A percentile compares a stretch with the other conserved stretches of the same genome.
These are phyloP conservation scores for Rhodomyrtus psidioides DNA, from an alignment of 441 rosid species.

Conservation along the genomic window DNA sequence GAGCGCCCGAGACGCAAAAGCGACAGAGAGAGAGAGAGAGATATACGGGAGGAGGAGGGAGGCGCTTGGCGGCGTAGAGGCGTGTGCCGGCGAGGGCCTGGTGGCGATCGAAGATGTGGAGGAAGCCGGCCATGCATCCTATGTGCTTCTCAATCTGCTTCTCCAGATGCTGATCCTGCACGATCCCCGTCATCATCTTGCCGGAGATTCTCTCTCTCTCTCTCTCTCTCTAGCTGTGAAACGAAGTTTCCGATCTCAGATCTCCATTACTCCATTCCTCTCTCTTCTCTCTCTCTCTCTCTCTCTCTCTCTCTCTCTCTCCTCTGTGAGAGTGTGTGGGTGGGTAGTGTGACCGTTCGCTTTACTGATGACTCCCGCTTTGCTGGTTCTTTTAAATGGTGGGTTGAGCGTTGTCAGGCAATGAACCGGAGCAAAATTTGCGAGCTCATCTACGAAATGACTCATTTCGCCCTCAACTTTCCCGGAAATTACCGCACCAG, in stretches of 20 bases:
- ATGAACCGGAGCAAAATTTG: neutral
- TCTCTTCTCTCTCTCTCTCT: too few relatives aligned
- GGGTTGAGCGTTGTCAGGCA: conserved; percentile 1
- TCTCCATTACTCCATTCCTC: neutral
- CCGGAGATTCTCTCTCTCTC: neutral
- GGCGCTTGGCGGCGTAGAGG: conserved; percentile 48
- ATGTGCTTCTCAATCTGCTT: conserved; percentile 52
- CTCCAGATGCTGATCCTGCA: conserved; percentile 46
- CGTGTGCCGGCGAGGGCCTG: conserved; percentile 59
- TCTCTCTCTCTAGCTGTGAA: neutral
- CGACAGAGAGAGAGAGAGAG: neutral
- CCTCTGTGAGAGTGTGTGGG: conserved; percentile 2
- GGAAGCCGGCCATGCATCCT: conserved; percentile 96
- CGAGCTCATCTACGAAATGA: conserved; percentile 1
- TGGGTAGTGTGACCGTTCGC: neutral
- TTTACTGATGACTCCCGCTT: conserved; percentile 54
- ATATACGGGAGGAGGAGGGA: conserved; percentile 37
- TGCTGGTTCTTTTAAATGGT: conserved; percentile 39
- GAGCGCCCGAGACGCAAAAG: neutral
- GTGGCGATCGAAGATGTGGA: conserved; percentile 89
- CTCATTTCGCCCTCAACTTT: conserved; percentile 9
- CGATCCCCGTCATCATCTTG: conserved; percentile 31
- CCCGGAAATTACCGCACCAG: neutral
- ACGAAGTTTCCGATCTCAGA: neutral
- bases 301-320: neutral